A percentile compares a stretch with the other conserved stretches of the same genome.
Conservation (phyloP, 192 early-diverging fungal species). For the Pecoramyces ruminantium region DNA sequence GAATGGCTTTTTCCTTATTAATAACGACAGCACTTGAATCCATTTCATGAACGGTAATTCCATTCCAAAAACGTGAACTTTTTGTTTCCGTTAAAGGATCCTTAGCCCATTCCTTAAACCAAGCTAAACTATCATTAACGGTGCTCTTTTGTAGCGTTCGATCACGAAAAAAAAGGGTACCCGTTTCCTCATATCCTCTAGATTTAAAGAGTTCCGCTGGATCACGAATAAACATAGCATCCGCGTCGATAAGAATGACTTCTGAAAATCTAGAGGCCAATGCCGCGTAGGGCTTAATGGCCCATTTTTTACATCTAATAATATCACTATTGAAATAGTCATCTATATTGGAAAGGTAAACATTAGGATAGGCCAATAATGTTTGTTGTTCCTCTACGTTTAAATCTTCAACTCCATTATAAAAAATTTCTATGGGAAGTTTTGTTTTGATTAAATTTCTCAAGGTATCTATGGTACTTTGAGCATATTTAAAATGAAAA, state of each 20-base stretch:
- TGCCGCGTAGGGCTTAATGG: not conserved
- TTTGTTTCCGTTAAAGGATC: not conserved
- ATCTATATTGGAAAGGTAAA: not conserved
- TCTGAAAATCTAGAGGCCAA: not conserved
- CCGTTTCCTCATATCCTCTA: not conserved
- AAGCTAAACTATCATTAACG: not conserved
- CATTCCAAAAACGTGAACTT: not conserved
- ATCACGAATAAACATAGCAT: not conserved
- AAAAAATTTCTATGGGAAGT: not conserved
- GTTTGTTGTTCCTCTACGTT: not conserved
- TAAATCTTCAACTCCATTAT: not conserved
- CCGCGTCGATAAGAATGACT: not conserved
- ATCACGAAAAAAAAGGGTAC: not conserved
- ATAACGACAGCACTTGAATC: not conserved
- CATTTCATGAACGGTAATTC: not conserved
- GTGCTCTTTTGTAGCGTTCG: not conserved
- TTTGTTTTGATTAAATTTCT: not conserved
- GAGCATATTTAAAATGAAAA: not conserved
- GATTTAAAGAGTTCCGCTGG: not conserved
- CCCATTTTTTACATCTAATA: not conserved
- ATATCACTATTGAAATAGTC: not conserved
- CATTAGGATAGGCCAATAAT: not conserved
- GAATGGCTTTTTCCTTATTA: not conserved
- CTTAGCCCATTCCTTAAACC: not conserved
- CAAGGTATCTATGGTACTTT: not conserved